phyloP scores from a whole-genome alignment of 1,139 yeast genomes.

The Debaryomyces subglobosus region DNA sequence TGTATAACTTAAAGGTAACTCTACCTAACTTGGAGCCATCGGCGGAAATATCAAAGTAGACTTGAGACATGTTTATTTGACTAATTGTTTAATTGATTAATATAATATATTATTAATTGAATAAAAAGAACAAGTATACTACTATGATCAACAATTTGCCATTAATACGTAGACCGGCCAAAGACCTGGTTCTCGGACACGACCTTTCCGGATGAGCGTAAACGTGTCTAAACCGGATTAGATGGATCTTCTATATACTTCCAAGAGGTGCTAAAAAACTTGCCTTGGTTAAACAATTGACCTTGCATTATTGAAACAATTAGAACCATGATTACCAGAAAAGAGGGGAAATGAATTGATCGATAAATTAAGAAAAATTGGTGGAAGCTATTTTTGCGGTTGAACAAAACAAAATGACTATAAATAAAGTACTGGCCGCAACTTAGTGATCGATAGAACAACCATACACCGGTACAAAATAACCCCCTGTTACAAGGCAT shows the following conservation, averaged over 20 bases:
- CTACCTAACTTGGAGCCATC: slow-evolving; percentile 51
- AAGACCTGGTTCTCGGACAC: background rate
- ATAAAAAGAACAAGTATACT: background rate
- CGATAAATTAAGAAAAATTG: background rate
- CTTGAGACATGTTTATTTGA: slow-evolving; percentile 50
- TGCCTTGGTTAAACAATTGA: background rate
- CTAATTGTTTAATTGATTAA: slow-evolving; percentile 5
- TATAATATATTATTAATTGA: background rate
- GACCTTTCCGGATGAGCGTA: background rate
- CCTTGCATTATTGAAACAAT: background rate
- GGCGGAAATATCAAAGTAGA: slow-evolving; percentile 77
- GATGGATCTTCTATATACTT: background rate
- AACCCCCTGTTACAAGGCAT: no score
- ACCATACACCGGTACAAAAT: background rate
- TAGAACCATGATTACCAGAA: no score
- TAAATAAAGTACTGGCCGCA: background rate
- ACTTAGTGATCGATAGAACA: background rate
- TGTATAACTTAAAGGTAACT: slow-evolving; percentile 65
- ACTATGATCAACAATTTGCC: background rate
- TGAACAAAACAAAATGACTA: no score
- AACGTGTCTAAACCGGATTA: background rate
- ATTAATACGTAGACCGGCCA: background rate
- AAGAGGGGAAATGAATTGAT: no score
- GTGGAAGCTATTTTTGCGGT: no score
- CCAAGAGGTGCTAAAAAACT: background rate